Evolutionary conservation across 164 flowering plant genomes (phyloP).

Genomic region (Euptelea pleiosperma): DNA sequence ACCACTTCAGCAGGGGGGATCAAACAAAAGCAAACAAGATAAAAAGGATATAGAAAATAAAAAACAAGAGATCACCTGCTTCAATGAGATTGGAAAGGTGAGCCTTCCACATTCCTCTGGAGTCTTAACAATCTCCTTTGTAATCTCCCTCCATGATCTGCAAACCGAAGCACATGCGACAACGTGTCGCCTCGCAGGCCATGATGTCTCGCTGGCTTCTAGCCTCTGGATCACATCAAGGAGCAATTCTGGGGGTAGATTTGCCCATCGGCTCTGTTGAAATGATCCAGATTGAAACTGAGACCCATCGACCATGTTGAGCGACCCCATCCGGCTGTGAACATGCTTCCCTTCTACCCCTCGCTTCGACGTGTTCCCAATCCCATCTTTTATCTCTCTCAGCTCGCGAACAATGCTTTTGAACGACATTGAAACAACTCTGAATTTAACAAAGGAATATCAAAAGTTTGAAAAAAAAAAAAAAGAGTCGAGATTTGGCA

Average conservation of each 20-base stretch:
- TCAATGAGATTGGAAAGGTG: slow-evolving; percentile 77
- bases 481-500: neutral
- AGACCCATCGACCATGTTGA: slow-evolving; percentile 44
- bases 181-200: slow-evolving; percentile 69
- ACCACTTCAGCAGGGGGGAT: neutral
- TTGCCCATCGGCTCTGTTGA: slow-evolving; percentile 69
- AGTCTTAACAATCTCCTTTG: slow-evolving; percentile 58
- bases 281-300: slow-evolving; percentile 16
- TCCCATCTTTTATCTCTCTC: slow-evolving; percentile 67
- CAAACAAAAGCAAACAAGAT: neutral
- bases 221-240: slow-evolving; percentile 58
- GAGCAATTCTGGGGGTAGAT: slow-evolving; percentile 72
- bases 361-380: slow-evolving; percentile 51
- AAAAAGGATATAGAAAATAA: neutral
- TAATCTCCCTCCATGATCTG: slow-evolving; percentile 61
- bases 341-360: slow-evolving; percentile 47
- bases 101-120: slow-evolving; percentile 66
- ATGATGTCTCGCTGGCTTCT: slow-evolving; percentile 50
- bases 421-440: slow-evolving; percentile 47
- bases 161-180: slow-evolving; percentile 74
- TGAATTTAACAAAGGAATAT: too few species aligned
- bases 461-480: neutral
- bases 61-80: slow-evolving; percentile 48
- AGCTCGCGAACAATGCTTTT: slow-evolving; percentile 66
- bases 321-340: slow-evolving; percentile 44